Base-by-base conservation (phyloP, 2,329 filamentous ascomycete species). In the Xylaria sp. region DNA sequence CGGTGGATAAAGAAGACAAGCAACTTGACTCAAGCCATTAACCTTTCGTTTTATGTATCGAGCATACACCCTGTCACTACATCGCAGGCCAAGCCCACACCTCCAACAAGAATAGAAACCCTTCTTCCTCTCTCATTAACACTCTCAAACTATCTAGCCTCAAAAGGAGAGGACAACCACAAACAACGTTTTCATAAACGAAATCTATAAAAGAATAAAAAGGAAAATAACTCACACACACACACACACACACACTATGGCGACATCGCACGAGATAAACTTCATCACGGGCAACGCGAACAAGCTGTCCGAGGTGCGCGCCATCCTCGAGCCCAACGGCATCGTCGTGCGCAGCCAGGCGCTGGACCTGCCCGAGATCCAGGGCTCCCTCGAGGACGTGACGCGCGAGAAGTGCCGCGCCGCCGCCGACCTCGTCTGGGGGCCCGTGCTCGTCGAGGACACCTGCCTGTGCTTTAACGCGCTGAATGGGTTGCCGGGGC, bases 221-320 rank as follows among this genome's bases (percentile, higher is more conserved):
- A 63, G 16, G 54, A 66, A 75, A 69, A 61, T 18, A 44, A 18
- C 1, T 16, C 12, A 42, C 40, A 18, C 9, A 42, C 13, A 42
- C 40, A 18, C n/a, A 42, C 12, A 42, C 40, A 86, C 86, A 83
- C 79, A 82, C 58, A 63, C 70, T 47, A 69, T 73, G 40, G 18
- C 69, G 27, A 27, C 57, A 9, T 71, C 76, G 16, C 78, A 79
- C 3, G 76, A 79, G 5, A 81, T 99, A 73, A 94, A 97, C 82
- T 99, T 99, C 84, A 97, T 99, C 79, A 98, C 95, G 1, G 92
- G 95, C 81, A 99, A 99, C 82, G 90, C 91, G 77, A 97, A 97
- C 84, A 99, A 99, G 84, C 87, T 99, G 65, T 84, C 86, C 66
- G 96, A 99, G 84, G 94, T 97, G 73, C 90, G 92, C 80, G 91